Evolutionary conservation across 2,329 filamentous ascomycete species (phyloP).

Genomic region (Torrubiella hemipterigena): DNA sequence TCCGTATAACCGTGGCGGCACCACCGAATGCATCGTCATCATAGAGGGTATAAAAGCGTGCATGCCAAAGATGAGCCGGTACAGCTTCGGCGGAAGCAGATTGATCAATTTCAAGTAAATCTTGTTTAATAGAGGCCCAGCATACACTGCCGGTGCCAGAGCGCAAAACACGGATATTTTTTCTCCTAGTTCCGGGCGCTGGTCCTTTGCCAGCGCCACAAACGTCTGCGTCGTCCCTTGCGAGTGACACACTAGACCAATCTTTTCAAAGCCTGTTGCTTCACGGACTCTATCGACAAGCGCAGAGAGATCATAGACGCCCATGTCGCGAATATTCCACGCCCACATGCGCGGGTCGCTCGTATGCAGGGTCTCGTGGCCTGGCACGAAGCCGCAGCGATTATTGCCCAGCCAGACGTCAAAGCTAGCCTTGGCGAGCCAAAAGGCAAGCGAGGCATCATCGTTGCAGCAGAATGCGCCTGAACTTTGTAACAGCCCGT

Average conservation of each 20-base stretch:
- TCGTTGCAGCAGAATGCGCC: conserved; percentile 87
- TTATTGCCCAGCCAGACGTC: conserved; percentile 97
- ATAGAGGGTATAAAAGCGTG: conserved; percentile 90
- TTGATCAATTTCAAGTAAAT: conserved; percentile 90
- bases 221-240: conserved; percentile 87
- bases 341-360: conserved; percentile 87
- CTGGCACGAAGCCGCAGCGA: conserved; percentile 71
- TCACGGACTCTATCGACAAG: conserved; percentile 66
- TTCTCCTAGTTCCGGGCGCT: conserved; percentile 71
- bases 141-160: conserved; percentile 81
- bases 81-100: conserved; percentile 62
- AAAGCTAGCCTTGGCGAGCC: conserved; percentile 80
- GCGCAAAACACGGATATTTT: conserved; percentile 85
- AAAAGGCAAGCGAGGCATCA: conserved; percentile 82
- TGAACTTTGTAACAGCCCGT: conserved; percentile 76
- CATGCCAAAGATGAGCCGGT: conserved; percentile 77
- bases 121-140: conserved; percentile 73
- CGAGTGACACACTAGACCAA: conserved; percentile 76
- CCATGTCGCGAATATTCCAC: conserved; percentile 94
- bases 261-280: conserved; percentile 72
- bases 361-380: conserved; percentile 58
- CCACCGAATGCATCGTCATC: conserved; percentile 65
- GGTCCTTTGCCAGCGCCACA: conserved; percentile 79
- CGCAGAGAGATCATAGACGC: conserved; percentile 74
- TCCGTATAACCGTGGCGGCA: conserved; percentile 61